phyloP scores from a whole-genome alignment of 768 basidiomycete genomes.

The Mycena floridula region DNA sequence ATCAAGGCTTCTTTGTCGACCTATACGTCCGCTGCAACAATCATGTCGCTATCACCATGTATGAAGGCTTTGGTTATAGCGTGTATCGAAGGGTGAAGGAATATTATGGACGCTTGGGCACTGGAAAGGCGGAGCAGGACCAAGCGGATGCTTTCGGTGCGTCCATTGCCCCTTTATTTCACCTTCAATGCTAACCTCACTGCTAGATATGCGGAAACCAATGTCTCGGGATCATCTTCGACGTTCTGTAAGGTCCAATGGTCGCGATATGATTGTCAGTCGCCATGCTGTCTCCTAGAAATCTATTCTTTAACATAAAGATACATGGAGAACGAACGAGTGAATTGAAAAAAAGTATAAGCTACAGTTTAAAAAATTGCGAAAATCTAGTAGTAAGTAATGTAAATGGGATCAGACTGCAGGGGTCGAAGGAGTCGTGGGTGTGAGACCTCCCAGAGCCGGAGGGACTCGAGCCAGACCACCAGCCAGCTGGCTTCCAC shows the following conservation, averaged over 20 bases:
- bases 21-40: conserved; percentile 92
- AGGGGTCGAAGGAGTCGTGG: not conserved
- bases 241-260: conserved; percentile 65
- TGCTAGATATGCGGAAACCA: conserved; percentile 65
- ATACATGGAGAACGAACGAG: too few species aligned
- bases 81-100: conserved; percentile 88
- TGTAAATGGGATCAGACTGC: not conserved
- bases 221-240: conserved; percentile 53
- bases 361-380: too few species aligned
- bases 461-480: not conserved
- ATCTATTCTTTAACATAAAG: too few species aligned
- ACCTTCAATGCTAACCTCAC: not conserved
- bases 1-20: conserved; percentile 89
- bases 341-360: too few species aligned
- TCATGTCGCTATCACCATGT: conserved; percentile 79
- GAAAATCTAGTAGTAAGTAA: too few species aligned
- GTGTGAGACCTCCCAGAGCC: not conserved
- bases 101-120: conserved; percentile 75
- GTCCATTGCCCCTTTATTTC: conserved; percentile 22
- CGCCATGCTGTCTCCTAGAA: conserved; percentile 49
- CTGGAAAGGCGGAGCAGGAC: conserved; percentile 73
- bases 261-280: conserved; percentile 65
- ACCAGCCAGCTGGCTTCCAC: not conserved
- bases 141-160: conserved; percentile 90
- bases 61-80: conserved; percentile 89